Percentiles rank a stretch among this genome's conserved stretches.
Evolutionary conservation across 176 grass and related monocot species (phyloP).

Genomic region (Puccinellia tenuiflora): DNA sequence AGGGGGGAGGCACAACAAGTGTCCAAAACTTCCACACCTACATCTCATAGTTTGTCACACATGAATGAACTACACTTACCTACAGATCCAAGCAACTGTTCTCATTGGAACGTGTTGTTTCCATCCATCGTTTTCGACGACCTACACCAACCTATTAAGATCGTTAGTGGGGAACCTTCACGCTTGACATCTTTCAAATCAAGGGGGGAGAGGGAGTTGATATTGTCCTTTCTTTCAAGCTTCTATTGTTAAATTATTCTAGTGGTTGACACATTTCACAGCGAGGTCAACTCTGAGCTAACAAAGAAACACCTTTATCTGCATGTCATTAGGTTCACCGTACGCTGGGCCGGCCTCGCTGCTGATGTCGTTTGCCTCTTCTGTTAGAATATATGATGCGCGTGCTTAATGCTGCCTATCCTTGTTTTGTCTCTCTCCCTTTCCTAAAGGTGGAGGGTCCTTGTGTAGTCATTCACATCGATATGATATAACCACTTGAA

Average conservation of each 20-base stretch:
- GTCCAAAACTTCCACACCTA: slow-evolving; percentile 25
- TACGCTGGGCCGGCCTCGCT: slow-evolving; percentile 17
- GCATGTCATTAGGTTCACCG: slow-evolving; percentile 24
- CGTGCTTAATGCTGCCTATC: slow-evolving; percentile 61
- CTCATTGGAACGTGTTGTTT: slow-evolving; percentile 29
- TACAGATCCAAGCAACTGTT: neutral
- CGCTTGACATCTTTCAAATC: slow-evolving; percentile 37
- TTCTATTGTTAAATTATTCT: slow-evolving; percentile 47
- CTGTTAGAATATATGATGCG: slow-evolving; percentile 36
- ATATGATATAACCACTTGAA: slow-evolving; percentile 32
- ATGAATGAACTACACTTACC: slow-evolving; percentile 23
- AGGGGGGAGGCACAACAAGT: slow-evolving; percentile 22
- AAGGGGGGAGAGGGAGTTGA: slow-evolving; percentile 27
- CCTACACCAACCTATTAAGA: slow-evolving; percentile 32
- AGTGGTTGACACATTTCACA: slow-evolving; percentile 53
- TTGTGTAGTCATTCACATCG: slow-evolving; percentile 28
- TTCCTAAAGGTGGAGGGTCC: slow-evolving; percentile 38
- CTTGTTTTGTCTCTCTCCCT: slow-evolving; percentile 42
- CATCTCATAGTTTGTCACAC: slow-evolving; percentile 5
- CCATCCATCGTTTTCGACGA: slow-evolving; percentile 31
- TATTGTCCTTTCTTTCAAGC: slow-evolving; percentile 32
- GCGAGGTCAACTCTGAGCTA: slow-evolving; percentile 33
- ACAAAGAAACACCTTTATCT: slow-evolving; percentile 24
- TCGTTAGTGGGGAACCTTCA: slow-evolving; percentile 41
- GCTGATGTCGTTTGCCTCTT: slow-evolving; percentile 19